A percentile compares a stretch with the other conserved stretches of the same genome.
phyloP scores from a whole-genome alignment of 1,284 basidiomycete species.

The Cyathus olla region DNA sequence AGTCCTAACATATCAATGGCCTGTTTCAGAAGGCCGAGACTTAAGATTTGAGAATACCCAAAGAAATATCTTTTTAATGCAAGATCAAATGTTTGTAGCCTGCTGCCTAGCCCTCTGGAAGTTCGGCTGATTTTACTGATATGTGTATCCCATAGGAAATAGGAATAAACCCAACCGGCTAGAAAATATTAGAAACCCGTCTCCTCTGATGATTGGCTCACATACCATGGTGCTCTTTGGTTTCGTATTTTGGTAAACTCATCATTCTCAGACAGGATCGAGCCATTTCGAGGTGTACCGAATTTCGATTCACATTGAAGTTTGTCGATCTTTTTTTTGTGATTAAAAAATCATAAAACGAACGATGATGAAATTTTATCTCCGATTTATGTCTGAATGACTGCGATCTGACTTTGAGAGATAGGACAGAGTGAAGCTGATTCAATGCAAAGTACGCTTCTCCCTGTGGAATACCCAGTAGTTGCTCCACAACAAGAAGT shows the following conservation, averaged over 20 bases:
- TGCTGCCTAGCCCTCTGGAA: neutral
- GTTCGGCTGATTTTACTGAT: neutral
- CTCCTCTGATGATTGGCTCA: neutral
- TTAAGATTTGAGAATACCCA: no score
- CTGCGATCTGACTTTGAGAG: neutral
- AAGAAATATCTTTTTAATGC: no score
- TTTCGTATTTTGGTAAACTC: neutral
- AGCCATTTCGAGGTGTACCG: neutral
- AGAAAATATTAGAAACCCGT: neutral
- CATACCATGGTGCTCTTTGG: neutral
- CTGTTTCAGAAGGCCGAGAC: neutral
- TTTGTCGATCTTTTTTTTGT: neutral
- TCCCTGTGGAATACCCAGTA: neutral
- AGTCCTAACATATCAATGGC: neutral
- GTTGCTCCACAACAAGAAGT: neutral
- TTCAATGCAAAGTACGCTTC: neutral
- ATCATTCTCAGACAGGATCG: neutral
- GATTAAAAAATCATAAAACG: neutral
- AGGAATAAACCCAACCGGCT: neutral
- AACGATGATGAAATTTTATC: neutral
- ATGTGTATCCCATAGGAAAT: neutral
- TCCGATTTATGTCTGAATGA: neutral
- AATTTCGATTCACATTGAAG: neutral
- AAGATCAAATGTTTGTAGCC: neutral
- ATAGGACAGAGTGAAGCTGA: neutral